Base-by-base conservation (phyloP, 1,284 basidiomycete species). In the Cutaneotrichosporon mucoides region DNA sequence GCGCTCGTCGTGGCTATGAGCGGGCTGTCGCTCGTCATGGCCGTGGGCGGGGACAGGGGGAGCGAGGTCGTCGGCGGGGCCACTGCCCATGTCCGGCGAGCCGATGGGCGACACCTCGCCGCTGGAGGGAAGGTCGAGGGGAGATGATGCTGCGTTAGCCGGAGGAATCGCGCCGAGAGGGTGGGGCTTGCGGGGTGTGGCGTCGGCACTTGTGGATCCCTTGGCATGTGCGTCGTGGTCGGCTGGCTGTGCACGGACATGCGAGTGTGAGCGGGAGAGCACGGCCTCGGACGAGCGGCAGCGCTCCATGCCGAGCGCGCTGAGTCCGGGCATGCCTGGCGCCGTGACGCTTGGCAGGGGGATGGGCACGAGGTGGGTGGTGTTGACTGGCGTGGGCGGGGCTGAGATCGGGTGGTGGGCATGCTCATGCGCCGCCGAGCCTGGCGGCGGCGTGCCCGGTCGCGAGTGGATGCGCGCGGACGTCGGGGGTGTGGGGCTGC, bases 301-400 rank as follows among this genome's bases (percentile, higher is more conserved):
- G 47, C 75, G 57, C 52, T 75, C 75, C 75, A 76, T 75, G 15
- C 66, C 66, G 9, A 55, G 45, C 34, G 56, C 58, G 36, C 53
- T 59, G 5, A 61, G 65, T 13, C 70, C 59, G 11, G 46, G 34
- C 12, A 48, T 34, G 6, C 46, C 46, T 11, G 34, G 11, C 33
- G 38, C 9, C 8, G 33, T 5, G 13, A 48, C 72, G 34, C 70
- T 66, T 1, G 72, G 72, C 10, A 72, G 72, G 6, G 68, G 64
- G 33, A 57, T 60, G 24, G 65, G 69, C 11, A 73, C 54, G 5
- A 73, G 58, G 56, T 76, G 75, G 2, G 73, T 76, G 5, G 73
- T 64, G 15, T 66, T 75, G 44, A 76, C 70, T 1, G 75, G 75
- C 10, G 75, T 76, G 1, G 70, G 67, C 10, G 75, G 75, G 3